These are phyloP conservation scores for Ophiocordyceps sinensis DNA, from an alignment of 2,329 filamentous ascomycete genomes.

Conservation along the genomic window DNA sequence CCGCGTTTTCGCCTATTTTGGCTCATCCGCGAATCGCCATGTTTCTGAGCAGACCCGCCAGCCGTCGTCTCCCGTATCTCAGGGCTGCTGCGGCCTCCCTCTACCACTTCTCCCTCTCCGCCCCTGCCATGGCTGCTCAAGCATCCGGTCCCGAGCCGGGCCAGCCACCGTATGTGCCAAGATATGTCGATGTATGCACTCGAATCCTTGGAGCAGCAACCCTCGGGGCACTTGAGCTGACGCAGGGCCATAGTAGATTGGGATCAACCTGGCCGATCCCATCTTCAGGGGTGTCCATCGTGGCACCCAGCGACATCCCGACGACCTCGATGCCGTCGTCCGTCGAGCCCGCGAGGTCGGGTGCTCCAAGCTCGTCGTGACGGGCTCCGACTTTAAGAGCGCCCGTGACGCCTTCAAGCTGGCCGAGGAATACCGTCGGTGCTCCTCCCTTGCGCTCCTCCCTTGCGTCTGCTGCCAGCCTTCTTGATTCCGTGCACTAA, in stretches of 20 bases:
- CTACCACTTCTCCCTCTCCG: neutral
- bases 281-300: conserved; percentile 79
- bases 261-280: conserved; percentile 90
- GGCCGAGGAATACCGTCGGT: conserved; percentile 58
- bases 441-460: conserved; percentile 1
- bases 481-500: neutral
- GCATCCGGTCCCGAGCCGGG: conserved; percentile 5
- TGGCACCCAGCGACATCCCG: conserved; percentile 58
- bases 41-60: neutral
- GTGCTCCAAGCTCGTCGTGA: conserved; percentile 83
- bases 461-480: neutral
- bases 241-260: conserved; percentile 40
- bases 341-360: conserved; percentile 63
- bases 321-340: conserved; percentile 66
- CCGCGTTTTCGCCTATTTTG: too few species aligned
- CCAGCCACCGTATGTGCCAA: conserved; percentile 21
- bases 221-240: conserved; percentile 2
- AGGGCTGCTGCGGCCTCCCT: neutral
- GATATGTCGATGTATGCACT: conserved; percentile 46
- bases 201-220: neutral
- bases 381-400: conserved; percentile 73
- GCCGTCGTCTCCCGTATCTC: neutral
- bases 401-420: conserved; percentile 62
- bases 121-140: conserved; percentile 7
- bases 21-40: neutral